Evolutionary conservation across 805 yeast genomes (phyloP).

Genomic region (Candida pseudofarinosa): DNA sequence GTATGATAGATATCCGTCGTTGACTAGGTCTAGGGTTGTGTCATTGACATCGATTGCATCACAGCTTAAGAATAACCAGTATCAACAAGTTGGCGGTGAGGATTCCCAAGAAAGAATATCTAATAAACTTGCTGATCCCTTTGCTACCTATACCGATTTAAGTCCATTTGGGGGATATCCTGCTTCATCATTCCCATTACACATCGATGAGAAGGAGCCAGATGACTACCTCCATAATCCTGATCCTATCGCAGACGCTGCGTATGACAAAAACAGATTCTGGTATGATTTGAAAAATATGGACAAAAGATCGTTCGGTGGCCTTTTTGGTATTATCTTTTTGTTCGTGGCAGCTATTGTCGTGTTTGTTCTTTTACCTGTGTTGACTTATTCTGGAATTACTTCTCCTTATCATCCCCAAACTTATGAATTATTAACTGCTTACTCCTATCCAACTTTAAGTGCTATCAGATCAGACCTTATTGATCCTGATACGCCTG

Average conservation of each 20-base stretch:
- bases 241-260: conserved; percentile 88
- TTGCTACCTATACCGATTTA: conserved; percentile 54
- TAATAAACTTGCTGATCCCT: conserved; percentile 20
- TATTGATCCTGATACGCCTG: conserved; percentile 72
- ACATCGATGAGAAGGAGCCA: conserved; percentile 87
- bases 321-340: conserved; percentile 53
- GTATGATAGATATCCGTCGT: conserved; percentile 64
- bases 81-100: conserved; percentile 9
- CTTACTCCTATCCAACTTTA: conserved; percentile 54
- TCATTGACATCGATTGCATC: conserved; percentile 40
- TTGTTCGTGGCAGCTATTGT: conserved; percentile 59
- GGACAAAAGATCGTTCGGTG: conserved; percentile 60
- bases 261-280: conserved; percentile 68
- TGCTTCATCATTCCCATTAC: conserved; percentile 83
- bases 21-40: conserved; percentile 52
- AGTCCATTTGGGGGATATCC: conserved; percentile 97
- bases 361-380: conserved; percentile 80
- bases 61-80: conserved; percentile 8
- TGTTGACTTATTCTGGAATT: conserved; percentile 75
- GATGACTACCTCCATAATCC: conserved; percentile 96
- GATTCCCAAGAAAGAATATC: conserved; percentile 11
- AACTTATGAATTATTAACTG: conserved; percentile 42
- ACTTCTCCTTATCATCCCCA: conserved; percentile 21
- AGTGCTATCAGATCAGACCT: conserved; percentile 57
- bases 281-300: conserved; percentile 57